Percentiles rank a stretch among this genome's conserved stretches.
These are phyloP conservation scores for Taphrina communis DNA, from an alignment of 1,139 yeast genomes.

Conservation along the genomic window DNA sequence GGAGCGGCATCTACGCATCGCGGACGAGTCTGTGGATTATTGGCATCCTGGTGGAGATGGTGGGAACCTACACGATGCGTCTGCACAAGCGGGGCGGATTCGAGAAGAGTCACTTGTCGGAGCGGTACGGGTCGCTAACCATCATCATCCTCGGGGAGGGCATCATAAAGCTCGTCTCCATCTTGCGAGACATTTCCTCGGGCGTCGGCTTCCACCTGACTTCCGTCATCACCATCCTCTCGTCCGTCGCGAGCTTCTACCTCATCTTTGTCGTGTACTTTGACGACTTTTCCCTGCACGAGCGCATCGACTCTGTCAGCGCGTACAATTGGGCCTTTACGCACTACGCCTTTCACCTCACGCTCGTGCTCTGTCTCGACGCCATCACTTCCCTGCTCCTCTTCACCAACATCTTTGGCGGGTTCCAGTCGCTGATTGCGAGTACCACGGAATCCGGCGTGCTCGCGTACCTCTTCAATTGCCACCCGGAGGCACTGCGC, in stretches of 20 bases:
- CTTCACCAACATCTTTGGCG: slow-evolving; percentile 34
- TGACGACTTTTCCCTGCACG: slow-evolving; percentile 32
- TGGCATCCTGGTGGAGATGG: slow-evolving; percentile 30
- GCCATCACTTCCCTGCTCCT: slow-evolving; percentile 37
- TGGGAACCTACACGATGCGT: slow-evolving; percentile 30
- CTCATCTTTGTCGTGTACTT: slow-evolving; percentile 38
- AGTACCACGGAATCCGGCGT: slow-evolving; percentile 14
- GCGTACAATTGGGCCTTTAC: slow-evolving; percentile 34
- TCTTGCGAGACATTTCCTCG: slow-evolving; percentile 29
- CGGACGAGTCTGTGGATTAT: slow-evolving; percentile 26
- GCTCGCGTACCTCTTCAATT: slow-evolving; percentile 17
- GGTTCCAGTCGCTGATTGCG: slow-evolving; percentile 30
- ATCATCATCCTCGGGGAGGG: slow-evolving; percentile 39
- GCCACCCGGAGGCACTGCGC: background rate
- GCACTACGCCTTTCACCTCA: slow-evolving; percentile 32
- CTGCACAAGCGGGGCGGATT: slow-evolving; percentile 25
- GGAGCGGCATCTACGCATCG: slow-evolving; percentile 10
- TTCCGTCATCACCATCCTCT: slow-evolving; percentile 23
- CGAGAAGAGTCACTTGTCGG: slow-evolving; percentile 32
- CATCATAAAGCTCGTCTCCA: slow-evolving; percentile 35
- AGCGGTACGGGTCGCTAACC: slow-evolving; percentile 37
- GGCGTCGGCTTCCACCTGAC: slow-evolving; percentile 28
- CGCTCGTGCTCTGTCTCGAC: slow-evolving; percentile 32
- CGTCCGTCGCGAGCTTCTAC: slow-evolving; percentile 21
- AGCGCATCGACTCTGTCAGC: slow-evolving; percentile 6